Conservation (phyloP, 2,329 filamentous ascomycete genomes). For the Xylaria hypoxylon region DNA sequence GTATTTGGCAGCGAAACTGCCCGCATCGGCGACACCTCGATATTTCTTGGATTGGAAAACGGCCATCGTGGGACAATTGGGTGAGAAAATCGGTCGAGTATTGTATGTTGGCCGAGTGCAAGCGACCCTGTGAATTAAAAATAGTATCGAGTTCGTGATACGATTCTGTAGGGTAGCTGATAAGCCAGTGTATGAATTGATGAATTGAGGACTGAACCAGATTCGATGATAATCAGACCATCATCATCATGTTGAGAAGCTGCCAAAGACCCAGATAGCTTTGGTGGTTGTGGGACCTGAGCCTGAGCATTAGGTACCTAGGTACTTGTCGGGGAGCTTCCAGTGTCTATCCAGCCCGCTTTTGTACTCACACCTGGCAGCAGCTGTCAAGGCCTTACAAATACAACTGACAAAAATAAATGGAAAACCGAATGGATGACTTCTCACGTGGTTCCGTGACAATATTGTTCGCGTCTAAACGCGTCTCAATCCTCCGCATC, state of each 20-base stretch:
- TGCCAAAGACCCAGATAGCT: not conserved
- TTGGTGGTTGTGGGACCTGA: not conserved
- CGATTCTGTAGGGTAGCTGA: not conserved
- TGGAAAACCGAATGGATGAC: not conserved
- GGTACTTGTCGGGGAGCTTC: too few relatives aligned
- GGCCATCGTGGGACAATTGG: conserved; percentile 60
- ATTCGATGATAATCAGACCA: not conserved
- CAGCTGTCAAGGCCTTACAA: not conserved
- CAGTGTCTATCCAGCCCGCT: too few relatives aligned
- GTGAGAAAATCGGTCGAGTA: not conserved
- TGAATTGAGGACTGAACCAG: not conserved
- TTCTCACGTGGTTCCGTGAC: conserved; percentile 42
- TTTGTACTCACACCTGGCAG: not conserved
- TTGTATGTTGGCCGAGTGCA: not conserved
- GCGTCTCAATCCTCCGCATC: conserved; percentile 21
- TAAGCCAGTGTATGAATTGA: too few relatives aligned
- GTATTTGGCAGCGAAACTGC: conserved; percentile 80
- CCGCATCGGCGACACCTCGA: conserved; percentile 72
- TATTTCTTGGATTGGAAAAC: conserved; percentile 78
- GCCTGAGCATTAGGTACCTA: too few relatives aligned
- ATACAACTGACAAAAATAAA: not conserved
- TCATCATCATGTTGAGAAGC: not conserved
- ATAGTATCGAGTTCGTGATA: not conserved
- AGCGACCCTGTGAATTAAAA: not conserved
- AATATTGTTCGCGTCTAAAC: conserved; percentile 30